These are phyloP conservation scores for Melaleuca alternifolia DNA, from an alignment of 345 rosid species.

Conservation along the genomic window DNA sequence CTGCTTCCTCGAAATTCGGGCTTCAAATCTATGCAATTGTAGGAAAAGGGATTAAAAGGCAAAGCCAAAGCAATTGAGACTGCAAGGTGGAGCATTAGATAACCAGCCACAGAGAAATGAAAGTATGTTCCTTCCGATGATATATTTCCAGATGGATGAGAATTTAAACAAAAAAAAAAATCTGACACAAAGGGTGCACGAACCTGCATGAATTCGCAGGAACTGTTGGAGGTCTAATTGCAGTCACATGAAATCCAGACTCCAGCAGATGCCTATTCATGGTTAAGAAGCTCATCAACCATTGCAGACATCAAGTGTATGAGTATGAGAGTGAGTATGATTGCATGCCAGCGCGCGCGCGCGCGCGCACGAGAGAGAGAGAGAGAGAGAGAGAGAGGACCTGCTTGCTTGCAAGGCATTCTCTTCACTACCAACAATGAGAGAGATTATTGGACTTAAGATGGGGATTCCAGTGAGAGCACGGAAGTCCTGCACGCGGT, in stretches of 20 bases:
- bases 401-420: slow-evolving; percentile 80
- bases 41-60: neutral
- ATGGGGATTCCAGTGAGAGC: slow-evolving; percentile 62
- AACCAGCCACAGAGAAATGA: neutral
- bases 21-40: neutral
- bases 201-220: slow-evolving; percentile 97
- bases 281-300: neutral
- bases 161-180: neutral
- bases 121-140: neutral
- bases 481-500: slow-evolving; percentile 59
- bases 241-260: slow-evolving; percentile 89
- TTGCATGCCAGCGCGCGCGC: neutral
- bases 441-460: slow-evolving; percentile 74
- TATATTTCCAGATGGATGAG: neutral
- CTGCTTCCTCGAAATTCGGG: neutral
- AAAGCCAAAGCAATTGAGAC: neutral
- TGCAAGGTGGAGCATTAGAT: neutral
- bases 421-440: slow-evolving; percentile 79
- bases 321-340: neutral
- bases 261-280: slow-evolving; percentile 48
- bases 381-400: slow-evolving; percentile 17
- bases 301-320: neutral
- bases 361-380: neutral
- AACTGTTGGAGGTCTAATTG: slow-evolving; percentile 96
- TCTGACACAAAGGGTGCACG: neutral